Evolutionary conservation across 331 rosid species (phyloP), one percentile per base, ranked within the genome.

Genomic region (Quercus tomentella): DNA sequence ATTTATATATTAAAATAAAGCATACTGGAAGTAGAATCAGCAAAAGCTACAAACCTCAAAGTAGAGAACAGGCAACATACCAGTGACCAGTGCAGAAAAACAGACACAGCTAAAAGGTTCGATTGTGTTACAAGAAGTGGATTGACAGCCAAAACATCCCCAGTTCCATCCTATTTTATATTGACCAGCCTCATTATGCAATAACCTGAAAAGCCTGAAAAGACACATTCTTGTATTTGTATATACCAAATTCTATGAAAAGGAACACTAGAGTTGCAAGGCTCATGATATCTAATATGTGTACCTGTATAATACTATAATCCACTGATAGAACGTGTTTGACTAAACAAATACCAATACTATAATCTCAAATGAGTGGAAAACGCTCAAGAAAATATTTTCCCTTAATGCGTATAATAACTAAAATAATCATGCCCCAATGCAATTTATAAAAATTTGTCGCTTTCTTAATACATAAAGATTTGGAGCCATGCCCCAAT

Each of bases 41-140:
- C 35, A 56, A 68, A 57, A 57, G 67, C 51, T 23, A 61, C 52
- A 68, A 83, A 75, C 81, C 70, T 25, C 60, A 75, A 51, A 55
- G 66, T 77, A 66, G 52, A 77, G 83, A 85, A 57, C 71, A 82
- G 73, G 73, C 49, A 77, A 60, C 90, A 75, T 85, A 95, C 99
- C 99, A 95, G 86, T 95, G 98, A 67, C 98, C 99, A 10, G 96
- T 89, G 92, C 97, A 87, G 88, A 95, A 95, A 81, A 95, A 95
- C 71, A 95, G 91, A 83, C 94, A 92, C 88, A 5, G 97, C 91
- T 45, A 90, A 84, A 76, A 95, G 91, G 86, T 87, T 91, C 97
- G 97, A 93, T 78, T 95, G 99, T 80, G 87, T 87, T 77, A 91
- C 86, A 55, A 92, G 85, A 78, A 92, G 86, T 70, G 84, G 83